Evolutionary conservation across 768 basidiomycete species (phyloP), one percentile per base, ranked within the genome.

Genomic region (Mycena chlorophos): DNA sequence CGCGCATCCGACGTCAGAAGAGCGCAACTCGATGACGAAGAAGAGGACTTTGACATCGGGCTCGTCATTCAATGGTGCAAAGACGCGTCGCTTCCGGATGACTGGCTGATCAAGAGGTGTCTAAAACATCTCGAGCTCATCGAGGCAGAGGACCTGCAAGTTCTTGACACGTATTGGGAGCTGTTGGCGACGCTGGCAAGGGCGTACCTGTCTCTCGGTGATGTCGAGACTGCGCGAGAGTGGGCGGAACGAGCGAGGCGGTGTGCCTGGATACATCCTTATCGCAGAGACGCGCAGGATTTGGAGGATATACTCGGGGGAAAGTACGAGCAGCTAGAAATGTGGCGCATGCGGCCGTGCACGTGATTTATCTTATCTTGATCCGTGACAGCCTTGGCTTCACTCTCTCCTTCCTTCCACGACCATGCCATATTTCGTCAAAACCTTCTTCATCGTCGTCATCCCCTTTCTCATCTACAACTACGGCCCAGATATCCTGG

Each of bases 1-100:
- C 16, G 12, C 19, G 29, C 20, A 23, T 58, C 57, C 48, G 57
- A 58, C 52, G 39, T 42, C n/a, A n/a, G n/a, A n/a, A n/a, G n/a
- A n/a, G 3, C 57, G 57, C 30, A 51, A 52, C 19, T 48, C 48
- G 1, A 30, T 39, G 1, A 45, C 54, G 10, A 34, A 34, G 31
- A 17, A 8, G 10, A 34, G 17, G 10, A 34, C 31, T 17, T 8
- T 17, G 10, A 34, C 31, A 8, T 8, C 31, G 10, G 17, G 8
- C 17, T 8, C 31, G 31, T 17, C 31, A 17, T 34, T 34, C n/a
- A n/a, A n/a, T n/a, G n/a, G 31, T 17, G 8, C 31, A 34, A 34
- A 8, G 8, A 8, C 31, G 31, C 8, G 31, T 34, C 31, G 31
- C 31, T 17, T 8, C 10, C 31, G 31, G 31, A 34, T 34, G 17